Percentiles rank a stretch among this genome's conserved stretches.
Evolutionary conservation across 176 grass and related monocot species (phyloP).

Genomic region (Typha latifolia): DNA sequence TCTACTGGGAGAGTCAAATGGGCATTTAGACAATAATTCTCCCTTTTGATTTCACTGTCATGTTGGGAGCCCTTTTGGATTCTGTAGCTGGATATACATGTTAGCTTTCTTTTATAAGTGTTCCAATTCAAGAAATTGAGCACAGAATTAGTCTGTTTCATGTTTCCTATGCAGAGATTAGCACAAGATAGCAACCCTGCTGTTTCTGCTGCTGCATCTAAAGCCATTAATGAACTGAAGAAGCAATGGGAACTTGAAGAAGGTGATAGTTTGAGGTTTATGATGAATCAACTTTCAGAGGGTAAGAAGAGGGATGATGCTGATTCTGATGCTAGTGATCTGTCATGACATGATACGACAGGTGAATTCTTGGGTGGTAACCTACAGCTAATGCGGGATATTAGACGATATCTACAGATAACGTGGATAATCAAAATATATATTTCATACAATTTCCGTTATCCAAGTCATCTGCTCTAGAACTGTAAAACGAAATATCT

Average conservation of each 20-base stretch:
- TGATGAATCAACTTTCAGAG: conserved; percentile 42
- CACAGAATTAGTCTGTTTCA: conserved; percentile 1
- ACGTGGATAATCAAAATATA: no score
- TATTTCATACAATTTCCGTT: no score
- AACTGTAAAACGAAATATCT: no score
- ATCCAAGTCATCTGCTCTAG: no score
- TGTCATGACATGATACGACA: background rate
- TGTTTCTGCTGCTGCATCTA: conserved; percentile 60
- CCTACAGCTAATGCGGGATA: no score
- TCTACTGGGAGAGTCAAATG: background rate
- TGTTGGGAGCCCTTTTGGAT: background rate
- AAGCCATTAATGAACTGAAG: conserved; percentile 76
- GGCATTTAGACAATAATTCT: background rate
- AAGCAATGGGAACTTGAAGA: conserved; percentile 96
- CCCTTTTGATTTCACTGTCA: background rate
- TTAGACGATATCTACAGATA: no score
- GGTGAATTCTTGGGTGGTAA: background rate
- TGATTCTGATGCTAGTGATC: conserved; percentile 12
- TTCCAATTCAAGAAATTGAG: no score
- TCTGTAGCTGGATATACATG: background rate
- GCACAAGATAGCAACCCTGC: conserved; percentile 79
- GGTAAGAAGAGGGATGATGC: conserved; percentile 16
- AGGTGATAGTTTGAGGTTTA: conserved; percentile 82
- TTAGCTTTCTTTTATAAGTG: background rate
- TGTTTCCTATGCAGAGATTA: conserved; percentile 47